These are phyloP conservation scores for Aspergillus tubingensis DNA, from an alignment of 2,329 filamentous ascomycete species.

Conservation along the genomic window DNA sequence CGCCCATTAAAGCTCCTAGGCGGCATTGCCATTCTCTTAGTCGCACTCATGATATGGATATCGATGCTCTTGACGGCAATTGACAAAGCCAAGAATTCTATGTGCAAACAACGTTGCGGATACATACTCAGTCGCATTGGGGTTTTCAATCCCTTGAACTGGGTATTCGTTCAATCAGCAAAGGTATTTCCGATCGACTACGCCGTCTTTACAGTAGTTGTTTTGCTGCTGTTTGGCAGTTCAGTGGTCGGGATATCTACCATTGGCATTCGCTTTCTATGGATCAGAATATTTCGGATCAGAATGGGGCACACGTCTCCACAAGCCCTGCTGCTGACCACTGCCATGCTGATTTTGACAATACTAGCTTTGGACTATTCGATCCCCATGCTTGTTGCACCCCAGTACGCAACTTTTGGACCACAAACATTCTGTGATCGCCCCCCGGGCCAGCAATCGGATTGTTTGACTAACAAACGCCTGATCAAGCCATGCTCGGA, in stretches of 20 bases:
- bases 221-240: conserved; percentile 84
- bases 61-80: conserved; percentile 95
- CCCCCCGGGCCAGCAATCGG: conserved; percentile 65
- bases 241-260: conserved; percentile 83
- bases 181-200: conserved; percentile 91
- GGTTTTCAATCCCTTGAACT: conserved; percentile 94
- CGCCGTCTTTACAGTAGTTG: conserved; percentile 78
- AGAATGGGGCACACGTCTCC: conserved; percentile 85
- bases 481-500: conserved; percentile 83
- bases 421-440: conserved; percentile 92
- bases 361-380: conserved; percentile 91
- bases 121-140: conserved; percentile 88
- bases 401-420: conserved; percentile 91
- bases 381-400: conserved; percentile 88
- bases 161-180: conserved; percentile 77
- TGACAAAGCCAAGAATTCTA: conserved; percentile 93
- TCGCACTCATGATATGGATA: conserved; percentile 76
- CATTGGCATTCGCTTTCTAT: conserved; percentile 92
- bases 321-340: conserved; percentile 87
- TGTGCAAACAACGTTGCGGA: conserved; percentile 87
- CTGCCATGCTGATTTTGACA: conserved; percentile 85
- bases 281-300: conserved; percentile 91
- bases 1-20: conserved; percentile 85
- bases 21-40: conserved; percentile 73
- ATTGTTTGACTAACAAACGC: conserved; percentile 68